phyloP scores from a whole-genome alignment of 1,139 yeast genomes.

The Yamadazyma siamensis region DNA sequence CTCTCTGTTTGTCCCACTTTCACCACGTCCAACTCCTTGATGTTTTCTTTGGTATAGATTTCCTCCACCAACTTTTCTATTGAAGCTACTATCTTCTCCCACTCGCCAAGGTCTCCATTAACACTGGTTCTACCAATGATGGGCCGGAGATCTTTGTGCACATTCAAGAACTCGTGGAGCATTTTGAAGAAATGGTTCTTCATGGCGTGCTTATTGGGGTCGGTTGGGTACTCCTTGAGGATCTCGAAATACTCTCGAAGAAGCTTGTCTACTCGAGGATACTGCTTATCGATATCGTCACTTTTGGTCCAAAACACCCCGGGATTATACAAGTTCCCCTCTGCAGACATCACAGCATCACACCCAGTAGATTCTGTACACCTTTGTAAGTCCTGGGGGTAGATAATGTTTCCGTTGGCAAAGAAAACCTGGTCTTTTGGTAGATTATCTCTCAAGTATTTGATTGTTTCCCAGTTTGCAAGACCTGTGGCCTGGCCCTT shows the following conservation, averaged over 20 bases:
- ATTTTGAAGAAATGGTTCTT: conserved; percentile 91
- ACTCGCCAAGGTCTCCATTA: conserved; percentile 48
- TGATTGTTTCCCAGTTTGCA: conserved; percentile 87
- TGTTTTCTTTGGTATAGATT: conserved; percentile 45
- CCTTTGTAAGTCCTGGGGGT: conserved; percentile 73
- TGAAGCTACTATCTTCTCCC: conserved; percentile 65
- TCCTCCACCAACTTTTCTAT: conserved; percentile 65
- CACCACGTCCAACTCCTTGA: conserved; percentile 48
- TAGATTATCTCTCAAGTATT: conserved; percentile 71
- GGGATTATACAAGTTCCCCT: conserved; percentile 90
- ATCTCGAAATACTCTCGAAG: conserved; percentile 87
- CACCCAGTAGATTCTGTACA: conserved; percentile 63
- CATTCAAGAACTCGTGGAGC: conserved; percentile 70
- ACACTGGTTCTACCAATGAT: conserved; percentile 58
- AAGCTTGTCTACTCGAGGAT: conserved; percentile 81
- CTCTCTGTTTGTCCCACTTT: conserved; percentile 51
- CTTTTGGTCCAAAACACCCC: conserved; percentile 71
- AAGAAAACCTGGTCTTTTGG: conserved; percentile 85
- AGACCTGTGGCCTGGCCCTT: conserved; percentile 94
- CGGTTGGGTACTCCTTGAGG: conserved; percentile 52
- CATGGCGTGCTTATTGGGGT: conserved; percentile 79
- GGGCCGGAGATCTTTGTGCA: conserved; percentile 75
- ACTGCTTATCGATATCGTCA: conserved; percentile 59
- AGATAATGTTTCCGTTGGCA: conserved; percentile 88
- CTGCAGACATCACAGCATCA: conserved; percentile 98